Conservation (phyloP, 192 early-diverging fungal genomes). For the Backusella liffmaniae region DNA sequence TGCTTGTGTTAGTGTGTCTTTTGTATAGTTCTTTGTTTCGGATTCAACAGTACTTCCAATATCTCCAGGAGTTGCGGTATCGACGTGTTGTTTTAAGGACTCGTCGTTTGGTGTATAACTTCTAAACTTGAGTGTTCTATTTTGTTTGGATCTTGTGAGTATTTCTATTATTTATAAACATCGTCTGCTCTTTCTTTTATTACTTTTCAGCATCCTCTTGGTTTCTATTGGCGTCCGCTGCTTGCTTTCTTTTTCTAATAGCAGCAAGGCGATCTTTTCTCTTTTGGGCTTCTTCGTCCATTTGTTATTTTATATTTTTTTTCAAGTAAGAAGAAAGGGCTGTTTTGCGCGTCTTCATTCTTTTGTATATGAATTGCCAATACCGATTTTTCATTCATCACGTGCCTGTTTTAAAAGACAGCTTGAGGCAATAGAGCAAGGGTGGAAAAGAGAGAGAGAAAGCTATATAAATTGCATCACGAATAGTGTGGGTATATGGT, state of each 20-base stretch:
- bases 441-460: neutral
- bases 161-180: constrained; percentile 13
- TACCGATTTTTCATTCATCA: neutral
- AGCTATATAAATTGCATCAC: no score
- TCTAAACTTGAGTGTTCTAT: constrained; percentile 42
- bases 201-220: constrained; percentile 32
- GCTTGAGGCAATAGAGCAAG: neutral
- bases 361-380: no score
- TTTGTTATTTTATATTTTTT: neutral
- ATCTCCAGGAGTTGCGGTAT: constrained; percentile 46
- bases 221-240: constrained; percentile 20
- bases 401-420: neutral
- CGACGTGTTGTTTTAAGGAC: constrained; percentile 39
- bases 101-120: constrained; percentile 55
- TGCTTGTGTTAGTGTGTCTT: constrained; percentile 52
- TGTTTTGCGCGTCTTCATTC: neutral
- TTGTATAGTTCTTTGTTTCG: constrained; percentile 48
- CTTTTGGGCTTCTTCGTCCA: constrained; percentile 62
- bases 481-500: no score
- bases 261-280: constrained; percentile 69
- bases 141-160: neutral
- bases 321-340: neutral
- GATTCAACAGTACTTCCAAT: constrained; percentile 53
- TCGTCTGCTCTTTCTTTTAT: neutral
- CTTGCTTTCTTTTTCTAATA: constrained; percentile 51